A percentile compares a stretch with the other conserved stretches of the same genome.
Conservation (phyloP, 441 rosid genomes). For the Gossypium schwendimanii region DNA sequence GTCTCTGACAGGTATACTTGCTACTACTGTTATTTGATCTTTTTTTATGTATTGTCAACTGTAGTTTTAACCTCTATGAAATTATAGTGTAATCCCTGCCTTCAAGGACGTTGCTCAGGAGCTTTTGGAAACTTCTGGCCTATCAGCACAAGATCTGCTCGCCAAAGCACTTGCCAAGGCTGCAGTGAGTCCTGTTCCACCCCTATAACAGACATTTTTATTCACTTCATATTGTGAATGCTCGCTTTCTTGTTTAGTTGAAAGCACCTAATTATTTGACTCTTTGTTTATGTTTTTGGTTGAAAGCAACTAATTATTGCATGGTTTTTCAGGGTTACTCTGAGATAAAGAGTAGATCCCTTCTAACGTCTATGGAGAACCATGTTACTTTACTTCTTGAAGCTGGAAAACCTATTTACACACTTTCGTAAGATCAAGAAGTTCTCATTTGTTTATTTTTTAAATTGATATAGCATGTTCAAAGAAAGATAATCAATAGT, state of each 20-base stretch:
- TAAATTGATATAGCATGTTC: neutral
- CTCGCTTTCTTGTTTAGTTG: neutral
- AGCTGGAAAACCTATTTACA: slow-evolving; percentile 53
- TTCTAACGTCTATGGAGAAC: slow-evolving; percentile 75
- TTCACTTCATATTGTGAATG: neutral
- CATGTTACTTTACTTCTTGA: slow-evolving; percentile 70
- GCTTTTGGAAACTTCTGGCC: slow-evolving; percentile 54
- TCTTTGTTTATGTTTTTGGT: neutral
- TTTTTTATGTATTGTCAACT: neutral
- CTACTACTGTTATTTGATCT: neutral
- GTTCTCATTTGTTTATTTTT: neutral
- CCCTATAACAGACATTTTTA: neutral
- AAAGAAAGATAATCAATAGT: neutral
- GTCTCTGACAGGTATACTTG: slow-evolving; percentile 70
- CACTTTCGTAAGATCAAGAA: slow-evolving; percentile 58
- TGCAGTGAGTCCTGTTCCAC: slow-evolving; percentile 38
- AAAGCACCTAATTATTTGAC: neutral
- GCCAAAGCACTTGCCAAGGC: slow-evolving; percentile 90
- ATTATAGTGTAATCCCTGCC: slow-evolving; percentile 79
- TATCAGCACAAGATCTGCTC: slow-evolving; percentile 71
- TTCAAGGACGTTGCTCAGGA: slow-evolving; percentile 75
- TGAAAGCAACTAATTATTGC: neutral
- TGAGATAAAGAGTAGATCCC: slow-evolving; percentile 80
- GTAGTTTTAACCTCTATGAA: slow-evolving; percentile 9
- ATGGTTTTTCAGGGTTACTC: slow-evolving; percentile 61